Base-by-base conservation (phyloP, 139 green algal species). In the Chlamydomonas sp. region DNA sequence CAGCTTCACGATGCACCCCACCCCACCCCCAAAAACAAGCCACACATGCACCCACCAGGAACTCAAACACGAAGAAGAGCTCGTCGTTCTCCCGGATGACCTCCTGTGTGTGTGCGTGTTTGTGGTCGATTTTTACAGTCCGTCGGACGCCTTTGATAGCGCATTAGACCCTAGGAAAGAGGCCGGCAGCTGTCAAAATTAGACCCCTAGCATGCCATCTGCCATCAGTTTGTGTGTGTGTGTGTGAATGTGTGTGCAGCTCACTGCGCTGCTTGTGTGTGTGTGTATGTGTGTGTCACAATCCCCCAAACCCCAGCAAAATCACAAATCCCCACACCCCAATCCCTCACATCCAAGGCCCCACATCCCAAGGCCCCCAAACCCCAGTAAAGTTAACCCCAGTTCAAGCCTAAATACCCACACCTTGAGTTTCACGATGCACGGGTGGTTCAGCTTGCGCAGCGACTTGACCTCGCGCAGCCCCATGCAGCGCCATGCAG, bases 51-150 rank as follows among this genome's bases (percentile, higher is more conserved):
- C 62, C 16, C 35, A 69, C 62, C 36, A 54, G n/a, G n/a, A 54
- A 69, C 35, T 57, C 62, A 69, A 69, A 69, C n/a, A 69, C 89
- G 57, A 98, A 96, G 79, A 91, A 97, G 0, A 98, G 85, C 80
- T 97, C 91, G 61, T 97, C 90, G 39, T 95, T 95, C 59, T 98
- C 93, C 0, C 92, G 78, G 22, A 98, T 96, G 64, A 97, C 93
- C 81, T 97, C 13, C n/a, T n/a, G n/a, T n/a, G n/a, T n/a, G n/a
- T n/a, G n/a, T n/a, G n/a, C n/a, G n/a, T n/a, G n/a, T n/a, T n/a
- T n/a, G n/a, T n/a, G n/a, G n/a, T n/a, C n/a, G n/a, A n/a, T n/a
- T n/a, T n/a, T n/a, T n/a, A n/a, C n/a, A n/a, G n/a, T n/a, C n/a
- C n/a, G n/a, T n/a, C n/a, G n/a, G n/a, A n/a, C n/a, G n/a, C n/a